Evolutionary conservation across 140 eudicot genomes (phyloP).

Genomic region (Senecio squalidus): DNA sequence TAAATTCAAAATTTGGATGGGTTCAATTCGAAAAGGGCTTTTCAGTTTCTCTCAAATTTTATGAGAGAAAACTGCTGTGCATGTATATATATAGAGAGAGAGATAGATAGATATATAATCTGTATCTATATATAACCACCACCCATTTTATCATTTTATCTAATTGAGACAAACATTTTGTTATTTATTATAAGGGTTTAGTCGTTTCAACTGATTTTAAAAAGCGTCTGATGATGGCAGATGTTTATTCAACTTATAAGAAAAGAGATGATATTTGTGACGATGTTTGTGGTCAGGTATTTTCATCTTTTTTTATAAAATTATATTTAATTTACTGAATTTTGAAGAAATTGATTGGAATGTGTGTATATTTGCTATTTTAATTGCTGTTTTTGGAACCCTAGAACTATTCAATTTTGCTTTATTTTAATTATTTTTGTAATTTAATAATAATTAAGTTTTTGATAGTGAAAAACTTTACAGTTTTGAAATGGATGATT

Average conservation of each 20-base stretch:
- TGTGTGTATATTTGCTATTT: no score
- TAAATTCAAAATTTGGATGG: constrained; percentile 2
- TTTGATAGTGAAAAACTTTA: no score
- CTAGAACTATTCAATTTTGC: no score
- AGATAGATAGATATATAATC: constrained; percentile 21
- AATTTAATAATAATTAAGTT: no score
- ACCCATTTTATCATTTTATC: not conserved
- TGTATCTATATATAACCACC: constrained; percentile 20
- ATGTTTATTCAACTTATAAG: constrained; percentile 52
- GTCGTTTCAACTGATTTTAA: constrained; percentile 2
- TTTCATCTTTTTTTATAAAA: not conserved
- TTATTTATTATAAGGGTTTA: constrained; percentile 7
- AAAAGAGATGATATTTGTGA: constrained; percentile 65
- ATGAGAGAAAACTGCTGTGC: constrained; percentile 16
- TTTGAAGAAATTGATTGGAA: no score
- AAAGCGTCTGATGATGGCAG: constrained; percentile 30
- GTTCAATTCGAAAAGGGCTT: constrained; percentile 15
- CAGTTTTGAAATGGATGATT: no score
- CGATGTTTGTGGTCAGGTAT: constrained; percentile 61
- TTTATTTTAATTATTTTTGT: no score
- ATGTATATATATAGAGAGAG: constrained; percentile 30
- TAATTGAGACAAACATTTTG: not conserved
- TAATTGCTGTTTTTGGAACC: no score
- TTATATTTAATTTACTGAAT: not conserved
- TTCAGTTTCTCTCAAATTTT: constrained; percentile 28